phyloP scores from a whole-genome alignment of 1,139 yeast species.

The Yamadazyma friedrichii region DNA sequence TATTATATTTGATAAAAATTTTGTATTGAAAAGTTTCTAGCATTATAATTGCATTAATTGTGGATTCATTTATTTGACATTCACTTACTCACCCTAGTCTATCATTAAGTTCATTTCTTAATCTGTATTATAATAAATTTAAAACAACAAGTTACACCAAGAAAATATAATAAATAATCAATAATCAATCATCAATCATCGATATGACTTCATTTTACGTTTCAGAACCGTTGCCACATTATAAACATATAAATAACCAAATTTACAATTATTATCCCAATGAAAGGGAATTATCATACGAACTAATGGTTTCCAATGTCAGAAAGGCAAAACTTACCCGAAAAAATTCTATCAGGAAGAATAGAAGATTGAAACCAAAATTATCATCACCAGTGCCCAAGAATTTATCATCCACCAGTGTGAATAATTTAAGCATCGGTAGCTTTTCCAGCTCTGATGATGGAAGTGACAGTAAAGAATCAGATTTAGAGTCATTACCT shows the following conservation, averaged over 20 bases:
- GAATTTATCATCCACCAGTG: not conserved
- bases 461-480: constrained; percentile 1
- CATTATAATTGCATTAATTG: constrained; percentile 4
- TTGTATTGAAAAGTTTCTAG: not conserved
- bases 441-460: not conserved
- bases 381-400: constrained; percentile 5
- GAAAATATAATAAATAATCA: not conserved
- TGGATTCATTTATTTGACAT: constrained; percentile 17
- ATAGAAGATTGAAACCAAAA: constrained; percentile 7
- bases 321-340: constrained; percentile 17
- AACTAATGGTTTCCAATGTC: constrained; percentile 3
- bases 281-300: constrained; percentile 3
- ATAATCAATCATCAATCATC: not conserved
- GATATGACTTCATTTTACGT: constrained; percentile 2
- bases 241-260: constrained; percentile 19
- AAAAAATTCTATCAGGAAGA: constrained; percentile 3
- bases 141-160: not conserved
- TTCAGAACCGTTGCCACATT: constrained; percentile 26
- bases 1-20: not conserved
- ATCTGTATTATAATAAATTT: not conserved
- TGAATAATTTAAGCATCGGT: no score
- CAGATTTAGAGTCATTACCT: constrained; percentile 38
- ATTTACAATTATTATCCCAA: constrained; percentile 24
- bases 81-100: constrained; percentile 27
- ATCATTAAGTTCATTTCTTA: constrained; percentile 16